Conservation (phyloP, 2,329 filamentous ascomycete genomes). For the Myotisia sp. region DNA sequence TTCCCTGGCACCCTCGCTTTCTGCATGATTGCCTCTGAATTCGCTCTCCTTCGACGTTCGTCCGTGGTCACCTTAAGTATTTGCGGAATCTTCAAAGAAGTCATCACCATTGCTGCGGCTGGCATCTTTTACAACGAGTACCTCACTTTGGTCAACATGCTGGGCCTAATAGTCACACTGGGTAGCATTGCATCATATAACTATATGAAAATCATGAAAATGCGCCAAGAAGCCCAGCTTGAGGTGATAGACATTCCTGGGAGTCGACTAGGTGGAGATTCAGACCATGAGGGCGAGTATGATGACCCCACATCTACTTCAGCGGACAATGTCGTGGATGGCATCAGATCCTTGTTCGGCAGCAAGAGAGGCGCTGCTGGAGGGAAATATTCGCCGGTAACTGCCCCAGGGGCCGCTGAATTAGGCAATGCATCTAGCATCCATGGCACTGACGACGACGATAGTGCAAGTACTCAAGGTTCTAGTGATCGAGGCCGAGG, state of each 20-base stretch:
- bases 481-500: neutral
- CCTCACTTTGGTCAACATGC: constrained; percentile 73
- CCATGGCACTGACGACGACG: too few relatives aligned
- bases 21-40: constrained; percentile 91
- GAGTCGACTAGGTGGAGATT: neutral
- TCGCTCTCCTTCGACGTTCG: constrained; percentile 84
- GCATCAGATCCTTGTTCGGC: neutral
- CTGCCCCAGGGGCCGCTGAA: too few relatives aligned
- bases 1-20: constrained; percentile 89
- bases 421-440: too few relatives aligned
- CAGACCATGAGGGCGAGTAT: constrained; percentile 1
- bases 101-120: constrained; percentile 83
- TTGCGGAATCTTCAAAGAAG: constrained; percentile 97
- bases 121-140: constrained; percentile 78
- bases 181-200: constrained; percentile 80
- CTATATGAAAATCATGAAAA: constrained; percentile 81
- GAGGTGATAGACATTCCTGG: too few relatives aligned
- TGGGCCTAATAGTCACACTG: constrained; percentile 78
- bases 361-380: neutral
- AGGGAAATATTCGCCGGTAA: neutral
- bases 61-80: constrained; percentile 93
- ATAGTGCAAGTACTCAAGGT: too few relatives aligned
- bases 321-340: neutral
- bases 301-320: neutral
- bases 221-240: constrained; percentile 59